These are phyloP conservation scores for Xylariaceae sp. DNA, from an alignment of 2,329 filamentous ascomycete species.

Conservation along the genomic window DNA sequence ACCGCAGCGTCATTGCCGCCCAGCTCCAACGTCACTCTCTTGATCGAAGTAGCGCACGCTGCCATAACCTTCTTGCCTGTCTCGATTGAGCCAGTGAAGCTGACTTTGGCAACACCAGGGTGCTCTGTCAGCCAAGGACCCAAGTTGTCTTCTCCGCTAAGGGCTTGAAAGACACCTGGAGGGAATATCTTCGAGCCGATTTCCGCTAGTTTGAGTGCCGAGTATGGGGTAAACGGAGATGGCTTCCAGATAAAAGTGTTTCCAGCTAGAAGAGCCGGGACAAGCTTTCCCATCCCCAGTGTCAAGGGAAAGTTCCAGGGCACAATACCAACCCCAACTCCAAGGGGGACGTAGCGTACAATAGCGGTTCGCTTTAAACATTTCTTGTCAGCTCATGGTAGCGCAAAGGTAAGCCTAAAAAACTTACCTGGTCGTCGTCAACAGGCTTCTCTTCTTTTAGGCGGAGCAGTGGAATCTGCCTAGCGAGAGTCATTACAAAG, in stretches of 20 bases:
- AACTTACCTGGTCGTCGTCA: constrained; percentile 23
- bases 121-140: constrained; percentile 64
- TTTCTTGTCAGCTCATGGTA: neutral
- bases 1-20: constrained; percentile 67
- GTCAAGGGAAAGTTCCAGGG: constrained; percentile 65
- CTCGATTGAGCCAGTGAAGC: constrained; percentile 66
- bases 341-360: constrained; percentile 47
- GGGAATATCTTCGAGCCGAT: constrained; percentile 63
- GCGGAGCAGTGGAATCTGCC: constrained; percentile 17
- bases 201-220: constrained; percentile 63
- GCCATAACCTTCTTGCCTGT: constrained; percentile 68
- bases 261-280: constrained; percentile 61
- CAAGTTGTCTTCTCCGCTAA: constrained; percentile 65
- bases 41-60: constrained; percentile 60
- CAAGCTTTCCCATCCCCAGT: constrained; percentile 59
- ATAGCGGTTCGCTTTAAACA: constrained; percentile 41
- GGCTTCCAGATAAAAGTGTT: constrained; percentile 63
- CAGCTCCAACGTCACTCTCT: constrained; percentile 68
- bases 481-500: neutral
- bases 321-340: constrained; percentile 54
- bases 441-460: constrained; percentile 30
- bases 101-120: constrained; percentile 66
- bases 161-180: constrained; percentile 64
- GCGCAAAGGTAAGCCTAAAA: neutral
- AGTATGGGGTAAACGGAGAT: constrained; percentile 55